A percentile compares a stretch with the other conserved stretches of the same genome.
Conservation (phyloP, 2,329 filamentous ascomycete genomes). For the Pestalotiopsis sp. region DNA sequence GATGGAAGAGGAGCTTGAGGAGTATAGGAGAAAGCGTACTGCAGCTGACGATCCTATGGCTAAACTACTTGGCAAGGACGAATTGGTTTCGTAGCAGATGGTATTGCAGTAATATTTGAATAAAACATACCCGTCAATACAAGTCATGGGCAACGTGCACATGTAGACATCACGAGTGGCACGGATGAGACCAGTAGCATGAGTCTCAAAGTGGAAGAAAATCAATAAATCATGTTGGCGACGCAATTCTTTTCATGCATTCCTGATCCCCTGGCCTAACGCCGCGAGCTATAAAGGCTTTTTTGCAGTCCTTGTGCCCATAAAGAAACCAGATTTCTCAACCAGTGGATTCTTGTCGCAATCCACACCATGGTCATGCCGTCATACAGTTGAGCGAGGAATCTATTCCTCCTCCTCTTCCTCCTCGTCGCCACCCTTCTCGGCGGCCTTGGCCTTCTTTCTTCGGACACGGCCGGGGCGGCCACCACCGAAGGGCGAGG, state of each 20-base stretch:
- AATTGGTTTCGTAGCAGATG: conserved; percentile 46
- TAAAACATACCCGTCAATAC: too few relatives aligned
- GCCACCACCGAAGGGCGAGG: conserved; percentile 96
- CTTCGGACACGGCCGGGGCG: conserved; percentile 96
- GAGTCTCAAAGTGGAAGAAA: background rate
- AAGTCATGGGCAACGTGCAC: background rate
- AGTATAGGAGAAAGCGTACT: conserved; percentile 76
- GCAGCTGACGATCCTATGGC: conserved; percentile 87
- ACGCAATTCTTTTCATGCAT: conserved; percentile 34
- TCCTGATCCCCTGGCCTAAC: conserved; percentile 49
- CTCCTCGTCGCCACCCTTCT: conserved; percentile 78
- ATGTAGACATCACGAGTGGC: background rate
- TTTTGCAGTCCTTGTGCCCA: conserved; percentile 37
- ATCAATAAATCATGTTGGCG: conserved; percentile 23
- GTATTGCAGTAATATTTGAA: background rate
- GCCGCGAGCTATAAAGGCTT: conserved; percentile 53
- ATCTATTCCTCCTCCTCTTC: conserved; percentile 80
- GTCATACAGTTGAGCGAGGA: conserved; percentile 10
- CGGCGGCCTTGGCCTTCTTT: conserved; percentile 99
- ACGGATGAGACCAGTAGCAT: background rate
- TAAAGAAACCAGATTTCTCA: conserved; percentile 35
- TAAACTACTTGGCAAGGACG: conserved; percentile 73
- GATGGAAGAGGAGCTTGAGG: conserved; percentile 84
- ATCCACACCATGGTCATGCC: conserved; percentile 27
- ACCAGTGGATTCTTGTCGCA: conserved; percentile 27